A percentile compares a stretch with the other conserved stretches of the same genome.
These are phyloP conservation scores for Neofusicoccum umdonicola DNA, from an alignment of 2,329 filamentous ascomycete genomes.

Conservation along the genomic window DNA sequence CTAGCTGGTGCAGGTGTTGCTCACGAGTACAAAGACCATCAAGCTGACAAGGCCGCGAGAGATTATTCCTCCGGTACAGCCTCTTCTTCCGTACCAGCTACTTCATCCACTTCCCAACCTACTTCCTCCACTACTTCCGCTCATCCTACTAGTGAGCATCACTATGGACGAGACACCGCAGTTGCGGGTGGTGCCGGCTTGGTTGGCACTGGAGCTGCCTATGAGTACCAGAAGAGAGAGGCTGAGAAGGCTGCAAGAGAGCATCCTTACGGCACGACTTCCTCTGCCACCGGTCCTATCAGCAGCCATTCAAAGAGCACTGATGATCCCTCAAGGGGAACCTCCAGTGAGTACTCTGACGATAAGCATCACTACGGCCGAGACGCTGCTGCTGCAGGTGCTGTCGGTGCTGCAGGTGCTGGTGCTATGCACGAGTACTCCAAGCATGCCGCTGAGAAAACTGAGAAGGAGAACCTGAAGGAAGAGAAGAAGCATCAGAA, in stretches of 20 bases:
- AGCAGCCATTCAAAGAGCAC: constrained; percentile 18
- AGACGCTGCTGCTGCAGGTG: constrained; percentile 27
- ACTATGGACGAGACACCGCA: constrained; percentile 33
- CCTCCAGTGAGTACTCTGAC: neutral
- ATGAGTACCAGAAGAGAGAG: constrained; percentile 15
- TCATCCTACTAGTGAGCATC: constrained; percentile 23
- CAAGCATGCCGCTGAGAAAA: constrained; percentile 28
- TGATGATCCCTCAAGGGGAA: constrained; percentile 18
- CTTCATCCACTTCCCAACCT: neutral
- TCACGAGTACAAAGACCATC: constrained; percentile 13
- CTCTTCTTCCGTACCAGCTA: neutral
- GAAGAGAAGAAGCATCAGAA: constrained; percentile 17
- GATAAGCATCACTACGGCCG: constrained; percentile 27
- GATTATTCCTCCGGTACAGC: too few relatives aligned
- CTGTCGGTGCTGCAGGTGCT: constrained; percentile 25
- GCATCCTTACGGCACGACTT: neutral
- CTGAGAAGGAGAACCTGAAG: constrained; percentile 20
- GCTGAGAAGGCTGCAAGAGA: constrained; percentile 3
- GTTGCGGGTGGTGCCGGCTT: constrained; percentile 30
- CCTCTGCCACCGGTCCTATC: neutral
- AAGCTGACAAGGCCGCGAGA: neutral
- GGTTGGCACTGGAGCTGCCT: constrained; percentile 23
- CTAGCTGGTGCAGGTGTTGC: constrained; percentile 25
- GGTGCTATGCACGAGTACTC: constrained; percentile 30
- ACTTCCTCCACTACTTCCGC: neutral